Evolutionary conservation across 2,329 filamentous ascomycete genomes (phyloP).

Genomic region (Ophiostoma populinum): DNA sequence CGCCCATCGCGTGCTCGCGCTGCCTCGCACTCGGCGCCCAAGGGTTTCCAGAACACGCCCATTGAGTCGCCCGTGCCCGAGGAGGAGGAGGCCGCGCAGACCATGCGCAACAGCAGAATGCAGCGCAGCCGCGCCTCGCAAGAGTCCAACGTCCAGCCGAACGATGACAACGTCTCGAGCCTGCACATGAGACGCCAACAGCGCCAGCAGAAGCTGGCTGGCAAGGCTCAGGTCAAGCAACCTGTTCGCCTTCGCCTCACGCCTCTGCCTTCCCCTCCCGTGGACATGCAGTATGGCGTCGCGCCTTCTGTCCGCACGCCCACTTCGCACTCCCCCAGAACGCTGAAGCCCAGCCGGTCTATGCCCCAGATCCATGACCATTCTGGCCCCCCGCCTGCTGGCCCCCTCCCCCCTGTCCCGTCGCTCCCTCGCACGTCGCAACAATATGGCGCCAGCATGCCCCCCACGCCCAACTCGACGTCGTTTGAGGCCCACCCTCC

Average conservation of each 20-base stretch:
- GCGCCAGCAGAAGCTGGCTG: constrained; percentile 7
- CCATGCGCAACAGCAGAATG: neutral
- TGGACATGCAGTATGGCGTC: neutral
- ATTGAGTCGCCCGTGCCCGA: constrained; percentile 7
- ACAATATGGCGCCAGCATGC: neutral
- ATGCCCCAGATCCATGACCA: constrained; percentile 8
- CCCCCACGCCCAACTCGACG: neutral
- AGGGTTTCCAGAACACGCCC: constrained; percentile 6
- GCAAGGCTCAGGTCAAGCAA: constrained; percentile 4
- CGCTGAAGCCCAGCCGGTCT: constrained; percentile 9
- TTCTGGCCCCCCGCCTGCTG: constrained; percentile 4
- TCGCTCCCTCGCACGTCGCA: constrained; percentile 1
- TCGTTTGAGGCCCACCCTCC: neutral
- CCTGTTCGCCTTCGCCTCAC: constrained; percentile 6
- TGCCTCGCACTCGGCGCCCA: constrained; percentile 2
- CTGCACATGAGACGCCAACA: constrained; percentile 9
- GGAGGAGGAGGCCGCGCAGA: constrained; percentile 5
- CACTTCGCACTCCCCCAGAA: neutral
- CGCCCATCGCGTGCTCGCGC: constrained; percentile 2
- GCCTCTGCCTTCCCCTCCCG: constrained; percentile 4
- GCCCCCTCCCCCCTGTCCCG: constrained; percentile 8
- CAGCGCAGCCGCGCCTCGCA: neutral
- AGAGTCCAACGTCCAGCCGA: neutral
- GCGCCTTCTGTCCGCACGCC: neutral
- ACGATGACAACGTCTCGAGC: neutral